Conservation (phyloP, 495 filamentous ascomycete species). For the Aspergillus nanangensis region DNA sequence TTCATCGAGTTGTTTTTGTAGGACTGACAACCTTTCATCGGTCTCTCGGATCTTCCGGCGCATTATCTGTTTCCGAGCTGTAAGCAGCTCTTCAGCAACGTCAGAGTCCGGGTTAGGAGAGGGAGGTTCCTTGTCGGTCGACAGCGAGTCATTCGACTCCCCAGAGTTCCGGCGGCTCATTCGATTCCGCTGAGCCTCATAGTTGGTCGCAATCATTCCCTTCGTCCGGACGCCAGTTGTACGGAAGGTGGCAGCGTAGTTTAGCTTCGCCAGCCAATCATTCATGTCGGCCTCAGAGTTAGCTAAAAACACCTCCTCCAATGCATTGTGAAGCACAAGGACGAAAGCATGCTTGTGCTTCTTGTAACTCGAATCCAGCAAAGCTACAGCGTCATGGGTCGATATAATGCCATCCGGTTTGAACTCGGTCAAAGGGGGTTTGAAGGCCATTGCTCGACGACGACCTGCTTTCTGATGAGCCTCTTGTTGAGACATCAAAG, state of each 20-base stretch:
- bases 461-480: slow-evolving; percentile 58
- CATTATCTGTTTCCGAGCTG: slow-evolving; percentile 78
- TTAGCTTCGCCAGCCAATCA: slow-evolving; percentile 94
- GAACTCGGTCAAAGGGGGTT: slow-evolving; percentile 82
- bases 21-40: slow-evolving; percentile 71
- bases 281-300: slow-evolving; percentile 89
- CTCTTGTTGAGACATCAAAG: slow-evolving; percentile 80
- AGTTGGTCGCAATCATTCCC: slow-evolving; percentile 77
- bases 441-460: slow-evolving; percentile 69
- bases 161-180: slow-evolving; percentile 64
- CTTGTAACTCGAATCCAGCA: slow-evolving; percentile 81
- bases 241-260: slow-evolving; percentile 91
- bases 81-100: slow-evolving; percentile 76
- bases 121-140: slow-evolving; percentile 25
- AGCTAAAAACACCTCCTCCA: slow-evolving; percentile 89
- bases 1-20: slow-evolving; percentile 71
- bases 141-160: slow-evolving; percentile 32
- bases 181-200: slow-evolving; percentile 76
- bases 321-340: slow-evolving; percentile 80
- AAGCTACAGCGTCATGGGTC: slow-evolving; percentile 83
- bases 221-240: slow-evolving; percentile 89
- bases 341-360: slow-evolving; percentile 96
- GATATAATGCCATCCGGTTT: slow-evolving; percentile 91
- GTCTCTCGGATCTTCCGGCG: slow-evolving; percentile 74
- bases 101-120: slow-evolving; percentile 69